phyloP scores from a whole-genome alignment of 2,329 filamentous ascomycete genomes.

The Neonectria ditissima region DNA sequence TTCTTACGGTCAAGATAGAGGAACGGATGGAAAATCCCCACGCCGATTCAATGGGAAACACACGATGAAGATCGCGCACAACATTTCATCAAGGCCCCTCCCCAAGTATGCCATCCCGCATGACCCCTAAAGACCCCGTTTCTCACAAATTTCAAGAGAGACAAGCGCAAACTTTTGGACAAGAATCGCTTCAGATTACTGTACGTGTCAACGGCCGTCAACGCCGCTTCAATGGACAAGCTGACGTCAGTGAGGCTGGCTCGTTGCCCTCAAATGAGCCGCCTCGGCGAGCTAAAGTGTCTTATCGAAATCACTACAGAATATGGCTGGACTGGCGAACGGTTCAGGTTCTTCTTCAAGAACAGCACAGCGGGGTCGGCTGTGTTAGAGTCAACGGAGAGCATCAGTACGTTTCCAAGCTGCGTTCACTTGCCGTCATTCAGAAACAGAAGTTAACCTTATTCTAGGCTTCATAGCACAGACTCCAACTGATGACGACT shows the following conservation, averaged over 20 bases:
- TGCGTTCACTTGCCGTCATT: not conserved
- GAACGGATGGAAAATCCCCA: constrained; percentile 1
- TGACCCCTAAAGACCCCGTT: no score
- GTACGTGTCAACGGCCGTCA: not conserved
- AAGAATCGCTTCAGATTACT: constrained; percentile 4
- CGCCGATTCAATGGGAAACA: not conserved
- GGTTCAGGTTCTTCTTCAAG: constrained; percentile 5
- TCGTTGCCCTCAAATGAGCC: not conserved
- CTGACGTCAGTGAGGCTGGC: not conserved
- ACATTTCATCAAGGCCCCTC: not conserved
- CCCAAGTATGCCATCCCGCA: not conserved
- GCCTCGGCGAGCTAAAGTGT: not conserved
- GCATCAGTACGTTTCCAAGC: not conserved
- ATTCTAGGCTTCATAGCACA: constrained; percentile 4
- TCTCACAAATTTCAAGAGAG: constrained; percentile 1
- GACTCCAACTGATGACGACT: constrained; percentile 5
- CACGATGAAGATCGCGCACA: not conserved
- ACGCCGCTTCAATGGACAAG: not conserved
- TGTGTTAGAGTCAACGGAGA: not conserved
- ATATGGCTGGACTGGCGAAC: constrained; percentile 1
- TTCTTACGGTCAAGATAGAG: not conserved
- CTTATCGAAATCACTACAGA: not conserved
- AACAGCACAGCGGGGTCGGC: not conserved
- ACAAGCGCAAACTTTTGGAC: not conserved
- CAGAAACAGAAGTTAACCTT: not conserved